Evolutionary conservation across 2,329 filamentous ascomycete species (phyloP), one percentile per base, ranked within the genome.

Genomic region (Kalmusia sp.): DNA sequence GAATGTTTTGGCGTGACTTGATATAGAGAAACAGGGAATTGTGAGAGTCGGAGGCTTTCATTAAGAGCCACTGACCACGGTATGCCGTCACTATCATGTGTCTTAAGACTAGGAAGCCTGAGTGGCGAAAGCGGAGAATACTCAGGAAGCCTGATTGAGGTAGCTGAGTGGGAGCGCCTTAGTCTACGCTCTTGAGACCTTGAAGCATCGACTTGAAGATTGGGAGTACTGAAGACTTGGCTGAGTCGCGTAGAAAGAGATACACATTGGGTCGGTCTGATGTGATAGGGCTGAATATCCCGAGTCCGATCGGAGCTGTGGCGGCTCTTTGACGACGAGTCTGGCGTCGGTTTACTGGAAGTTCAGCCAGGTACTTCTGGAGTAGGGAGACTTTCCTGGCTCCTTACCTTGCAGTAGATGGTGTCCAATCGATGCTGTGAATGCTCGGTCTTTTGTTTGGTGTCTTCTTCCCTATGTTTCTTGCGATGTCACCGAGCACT

Each of bases 391-490:
- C 7, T 28, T n/a, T n/a, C n/a, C n/a, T n/a, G n/a, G 11, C 14
- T 43, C 7, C 59, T 58, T 11, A 69, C 70, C 67, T 69, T 45
- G 54, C 59, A 30, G 64, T 61, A 2, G 70, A 66, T 0, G 69
- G 56, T 0, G 63, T 61, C 71, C 71, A 74, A 2, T 72, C 65
- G 28, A 74, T 63, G 48, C 67, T 72, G 49, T 71, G 70, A 31
- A 74, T 62, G 44, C 71, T 74, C 3, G 66, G 59, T 31, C 71
- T 59, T 54, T 73, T 73, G n/a, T 47, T 61, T 0, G 67, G 61
- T 11, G 63, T 55, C 43, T 59, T 69, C 52, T 65, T 73, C 2
- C 62, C 67, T 2, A 71, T 54, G 33, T 69, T 65, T 33, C 47
- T 67, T 6, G 65, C 69, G 27, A 73, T 57, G 30, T 72, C 69